Conservation (phyloP, 1,284 basidiomycete species). For the Leccinum angustisporum region DNA sequence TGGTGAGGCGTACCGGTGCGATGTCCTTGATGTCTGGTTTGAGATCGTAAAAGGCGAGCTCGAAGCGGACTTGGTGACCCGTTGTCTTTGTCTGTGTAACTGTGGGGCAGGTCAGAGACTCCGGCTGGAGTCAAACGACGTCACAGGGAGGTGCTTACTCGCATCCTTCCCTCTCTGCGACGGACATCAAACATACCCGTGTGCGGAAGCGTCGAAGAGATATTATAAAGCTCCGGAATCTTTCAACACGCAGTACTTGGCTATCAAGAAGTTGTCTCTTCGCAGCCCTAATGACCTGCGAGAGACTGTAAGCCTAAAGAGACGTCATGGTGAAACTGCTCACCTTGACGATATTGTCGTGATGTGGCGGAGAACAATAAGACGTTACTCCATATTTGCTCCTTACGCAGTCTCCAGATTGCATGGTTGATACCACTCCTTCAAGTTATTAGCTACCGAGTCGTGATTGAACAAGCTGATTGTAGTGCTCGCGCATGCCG, state of each 20-base stretch:
- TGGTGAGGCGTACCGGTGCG: background rate
- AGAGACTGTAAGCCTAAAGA: background rate
- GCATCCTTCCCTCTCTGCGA: no score
- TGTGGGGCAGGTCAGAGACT: no score
- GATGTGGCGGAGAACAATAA: slow-evolving; percentile 65
- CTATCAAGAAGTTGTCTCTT: slow-evolving; percentile 65
- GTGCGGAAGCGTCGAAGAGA: slow-evolving; percentile 80
- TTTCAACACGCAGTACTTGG: slow-evolving; percentile 57
- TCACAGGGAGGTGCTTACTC: no score
- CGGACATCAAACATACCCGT: slow-evolving; percentile 73
- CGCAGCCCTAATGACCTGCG: slow-evolving; percentile 63
- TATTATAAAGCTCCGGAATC: slow-evolving; percentile 76
- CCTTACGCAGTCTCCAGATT: slow-evolving; percentile 73
- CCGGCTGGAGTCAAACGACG: no score
- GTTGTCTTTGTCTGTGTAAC: no score
- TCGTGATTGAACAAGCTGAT: slow-evolving; percentile 44
- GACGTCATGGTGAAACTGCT: background rate
- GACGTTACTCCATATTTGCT: slow-evolving; percentile 66
- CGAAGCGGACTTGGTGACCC: background rate
- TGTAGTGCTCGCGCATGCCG: slow-evolving; percentile 67
- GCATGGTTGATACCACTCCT: slow-evolving; percentile 75
- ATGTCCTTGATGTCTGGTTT: background rate
- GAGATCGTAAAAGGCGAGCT: background rate
- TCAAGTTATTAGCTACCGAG: slow-evolving; percentile 57
- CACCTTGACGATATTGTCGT: slow-evolving; percentile 78